Evolutionary conservation across 768 basidiomycete species (phyloP).

Genomic region (Podaxis carcinomalis): DNA sequence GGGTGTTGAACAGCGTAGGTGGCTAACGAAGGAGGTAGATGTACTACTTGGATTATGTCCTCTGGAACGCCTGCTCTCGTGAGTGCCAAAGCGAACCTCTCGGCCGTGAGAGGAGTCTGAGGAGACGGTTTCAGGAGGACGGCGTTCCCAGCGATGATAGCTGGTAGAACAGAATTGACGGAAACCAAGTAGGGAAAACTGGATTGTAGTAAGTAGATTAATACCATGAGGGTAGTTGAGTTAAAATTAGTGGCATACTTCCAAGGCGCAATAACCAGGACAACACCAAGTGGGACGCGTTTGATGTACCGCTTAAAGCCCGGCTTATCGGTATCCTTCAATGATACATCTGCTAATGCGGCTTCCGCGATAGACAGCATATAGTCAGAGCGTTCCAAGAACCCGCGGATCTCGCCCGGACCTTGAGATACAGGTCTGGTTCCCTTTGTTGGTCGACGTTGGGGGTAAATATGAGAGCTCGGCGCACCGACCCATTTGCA

Average conservation of each 20-base stretch:
- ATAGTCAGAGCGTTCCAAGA: conserved; percentile 77
- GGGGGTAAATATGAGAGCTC: neutral
- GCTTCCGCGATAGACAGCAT: conserved; percentile 80
- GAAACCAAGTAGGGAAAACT: conserved; percentile 89
- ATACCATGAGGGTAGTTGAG: neutral
- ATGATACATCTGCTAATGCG: conserved; percentile 67
- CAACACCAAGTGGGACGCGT: conserved; percentile 80
- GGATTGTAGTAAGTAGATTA: neutral
- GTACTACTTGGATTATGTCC: conserved; percentile 70
- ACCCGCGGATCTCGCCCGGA: conserved; percentile 76
- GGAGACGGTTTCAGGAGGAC: conserved; percentile 95
- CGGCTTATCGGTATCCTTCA: conserved; percentile 75
- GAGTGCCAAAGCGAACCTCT: conserved; percentile 70
- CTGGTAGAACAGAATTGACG: conserved; percentile 90
- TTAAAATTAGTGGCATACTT: conserved; percentile 51
- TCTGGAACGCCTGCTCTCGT: conserved; percentile 74
- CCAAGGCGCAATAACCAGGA: conserved; percentile 89
- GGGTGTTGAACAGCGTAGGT: conserved; percentile 59
- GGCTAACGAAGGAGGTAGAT: conserved; percentile 63
- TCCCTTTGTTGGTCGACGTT: neutral
- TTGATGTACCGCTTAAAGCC: conserved; percentile 83
- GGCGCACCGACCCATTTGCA: conserved; percentile 86
- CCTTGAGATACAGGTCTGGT: conserved; percentile 74
- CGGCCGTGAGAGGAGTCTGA: conserved; percentile 88
- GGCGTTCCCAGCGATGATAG: conserved; percentile 85